A percentile compares a stretch with the other conserved stretches of the same genome.
These are phyloP conservation scores for Iberis pinnata DNA, from an alignment of 345 rosid genomes.

Conservation along the genomic window DNA sequence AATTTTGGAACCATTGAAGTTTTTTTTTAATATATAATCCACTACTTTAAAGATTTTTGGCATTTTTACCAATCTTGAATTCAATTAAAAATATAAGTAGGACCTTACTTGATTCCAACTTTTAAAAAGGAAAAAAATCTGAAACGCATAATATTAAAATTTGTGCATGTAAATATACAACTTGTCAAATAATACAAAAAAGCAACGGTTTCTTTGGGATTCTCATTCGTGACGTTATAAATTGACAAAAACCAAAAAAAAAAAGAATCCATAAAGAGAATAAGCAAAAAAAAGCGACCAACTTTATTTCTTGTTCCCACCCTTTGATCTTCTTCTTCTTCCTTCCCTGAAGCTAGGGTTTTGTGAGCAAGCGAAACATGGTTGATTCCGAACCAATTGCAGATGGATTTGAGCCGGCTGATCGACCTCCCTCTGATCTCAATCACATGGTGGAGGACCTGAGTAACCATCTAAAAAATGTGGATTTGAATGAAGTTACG, in stretches of 20 bases:
- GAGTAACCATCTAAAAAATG: conserved; percentile 27
- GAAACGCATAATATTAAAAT: conserved; percentile 8
- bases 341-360: conserved; percentile 25
- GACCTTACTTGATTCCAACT: background rate
- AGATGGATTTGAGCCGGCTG: conserved; percentile 7
- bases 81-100: background rate
- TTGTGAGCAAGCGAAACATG: conserved; percentile 21
- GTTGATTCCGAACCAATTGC: background rate
- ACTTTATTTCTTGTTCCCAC: conserved; percentile 7
- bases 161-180: conserved; percentile 13
- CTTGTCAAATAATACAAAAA: conserved; percentile 9
- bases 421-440: conserved; percentile 21
- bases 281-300: background rate
- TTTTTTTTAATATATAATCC: too few species aligned
- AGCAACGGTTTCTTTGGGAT: conserved; percentile 25
- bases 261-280: background rate
- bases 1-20: too few species aligned
- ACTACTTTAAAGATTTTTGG: too few species aligned
- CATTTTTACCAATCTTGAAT: background rate
- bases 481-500: conserved; percentile 29
- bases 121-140: background rate
- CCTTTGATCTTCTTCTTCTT: conserved; percentile 20
- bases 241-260: conserved; percentile 4
- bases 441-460: conserved; percentile 20
- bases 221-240: conserved; percentile 11